Evolutionary conservation across 2,329 filamentous ascomycete genomes (phyloP), one percentile per base, ranked within the genome.

Genomic region (Penicillium sp.): DNA sequence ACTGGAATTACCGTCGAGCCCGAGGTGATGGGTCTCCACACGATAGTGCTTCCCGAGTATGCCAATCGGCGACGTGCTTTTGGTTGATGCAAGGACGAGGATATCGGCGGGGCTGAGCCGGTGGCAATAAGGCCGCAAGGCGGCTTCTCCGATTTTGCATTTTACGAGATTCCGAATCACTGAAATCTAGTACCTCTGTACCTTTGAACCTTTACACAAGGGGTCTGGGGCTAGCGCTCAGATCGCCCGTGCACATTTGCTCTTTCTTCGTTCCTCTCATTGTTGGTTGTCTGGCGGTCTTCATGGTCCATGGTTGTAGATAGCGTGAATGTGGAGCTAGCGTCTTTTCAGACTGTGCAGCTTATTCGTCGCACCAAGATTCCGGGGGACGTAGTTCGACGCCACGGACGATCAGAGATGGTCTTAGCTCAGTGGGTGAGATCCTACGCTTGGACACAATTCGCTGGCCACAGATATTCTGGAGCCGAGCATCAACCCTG

Each of bases 51-150:
- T 16, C 52, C 40, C 58, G 61, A 49, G 37, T 35, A 51, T 59
- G 27, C 37, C 40, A 54, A 46, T 55, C 49, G 50, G 50, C 22
- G 55, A 37, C 43, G 41, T 56, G 51, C 58, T 59, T 24, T 24
- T 46, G 27, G 43, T 31, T 46, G 24, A 66, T 66, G 66, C 66
- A 68, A 68, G 66, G 66, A 65, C 60, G 60, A 62, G 66, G 59
- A 62, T 61, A 63, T 58, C 60, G 55, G 56, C 57, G 49, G 62
- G 58, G 44, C 56, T 46, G 54, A 59, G 27, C 36, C 41, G 60
- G 66, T 68, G 66, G 66, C 66, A 65, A 68, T 66, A 59, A 41
- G 39, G 46, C 46, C 27, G 27, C 46, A 59, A 41, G 39, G 46
- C 46, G 46, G 27, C 46, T 49, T 33, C 27, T 35, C 46, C 46